A percentile compares a stretch with the other conserved stretches of the same genome.
These are phyloP conservation scores for Candida methanosorbosa DNA, from an alignment of 805 yeast genomes.

Conservation along the genomic window DNA sequence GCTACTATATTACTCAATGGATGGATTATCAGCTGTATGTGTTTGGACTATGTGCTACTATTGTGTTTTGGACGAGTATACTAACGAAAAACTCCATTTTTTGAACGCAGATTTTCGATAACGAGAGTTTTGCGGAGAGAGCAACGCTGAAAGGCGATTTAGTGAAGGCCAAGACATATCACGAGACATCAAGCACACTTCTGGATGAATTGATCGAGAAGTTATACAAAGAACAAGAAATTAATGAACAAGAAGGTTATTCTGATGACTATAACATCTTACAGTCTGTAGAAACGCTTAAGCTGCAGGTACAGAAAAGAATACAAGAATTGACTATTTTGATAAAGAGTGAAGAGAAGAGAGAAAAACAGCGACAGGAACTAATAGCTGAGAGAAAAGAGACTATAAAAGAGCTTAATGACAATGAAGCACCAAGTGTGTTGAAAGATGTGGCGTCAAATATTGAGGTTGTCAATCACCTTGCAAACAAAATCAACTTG, in stretches of 20 bases:
- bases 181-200: constrained; percentile 26
- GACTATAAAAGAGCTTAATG: background rate
- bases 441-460: background rate
- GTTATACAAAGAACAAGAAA: background rate
- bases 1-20: constrained; percentile 7
- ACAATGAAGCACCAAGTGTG: background rate
- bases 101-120: constrained; percentile 32
- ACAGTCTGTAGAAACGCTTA: constrained; percentile 12
- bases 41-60: background rate
- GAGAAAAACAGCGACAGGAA: constrained; percentile 4
- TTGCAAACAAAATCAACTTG: constrained; percentile 9
- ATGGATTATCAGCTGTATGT: constrained; percentile 21
- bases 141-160: constrained; percentile 34
- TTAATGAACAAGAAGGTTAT: constrained; percentile 4
- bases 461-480: too few species aligned
- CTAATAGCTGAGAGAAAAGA: background rate
- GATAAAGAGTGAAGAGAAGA: constrained; percentile 5
- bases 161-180: constrained; percentile 29
- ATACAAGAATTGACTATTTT: constrained; percentile 11
- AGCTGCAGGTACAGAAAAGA: constrained; percentile 15
- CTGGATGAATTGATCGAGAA: constrained; percentile 17
- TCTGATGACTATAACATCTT: constrained; percentile 14
- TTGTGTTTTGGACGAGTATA: too few species aligned
- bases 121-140: constrained; percentile 45
- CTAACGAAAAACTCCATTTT: background rate